Evolutionary conservation across 495 filamentous ascomycete genomes (phyloP), one percentile per base, ranked within the genome.

Genomic region (Daldinia loculata): DNA sequence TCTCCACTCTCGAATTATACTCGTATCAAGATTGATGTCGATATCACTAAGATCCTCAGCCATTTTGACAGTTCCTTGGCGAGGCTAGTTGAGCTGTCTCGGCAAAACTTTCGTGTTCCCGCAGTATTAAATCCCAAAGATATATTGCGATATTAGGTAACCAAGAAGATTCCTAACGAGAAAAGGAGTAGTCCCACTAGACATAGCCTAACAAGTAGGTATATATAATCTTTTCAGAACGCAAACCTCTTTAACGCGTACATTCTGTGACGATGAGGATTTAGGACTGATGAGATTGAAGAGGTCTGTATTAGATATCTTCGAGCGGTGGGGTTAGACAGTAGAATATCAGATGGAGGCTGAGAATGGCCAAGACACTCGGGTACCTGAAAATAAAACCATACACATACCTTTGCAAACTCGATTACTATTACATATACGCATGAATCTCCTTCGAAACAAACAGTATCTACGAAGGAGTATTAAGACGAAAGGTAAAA

Each of bases 1-100:
- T 62, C 82, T 79, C 89, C 87, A 90, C 11, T 82, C 70, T 51
- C 75, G 84, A 70, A 91, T 89, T 68, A 80, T 71, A 41, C 67
- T 77, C 14, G 85, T 87, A 64, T 87, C 78, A 19, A 84, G 78
- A 39, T 81, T 74, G 39, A 82, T 64, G 11, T 66, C 74, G 15
- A 71, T 56, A n/a, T 68, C 61, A 55, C 39, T 19, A 0, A 63
- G 64, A 17, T 29, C 8, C 61, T 74, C 61, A 15, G 75, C 58
- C 83, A 84, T 85, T 59, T 75, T 79, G 63, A 62, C 56, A 72
- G 36, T 53, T 55, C 19, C 52, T 48, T 51, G 4, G 15, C 12
- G n/a, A 32, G 53, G 29, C 11, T 36, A 39, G 29, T 43, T 56
- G 61, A 62, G 29, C 22, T 66, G n/a, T 56, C 26, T 24, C n/a